Evolutionary conservation across 306 rosid species (phyloP), one percentile per base, ranked within the genome.

Genomic region (Begonia loranthoides): DNA sequence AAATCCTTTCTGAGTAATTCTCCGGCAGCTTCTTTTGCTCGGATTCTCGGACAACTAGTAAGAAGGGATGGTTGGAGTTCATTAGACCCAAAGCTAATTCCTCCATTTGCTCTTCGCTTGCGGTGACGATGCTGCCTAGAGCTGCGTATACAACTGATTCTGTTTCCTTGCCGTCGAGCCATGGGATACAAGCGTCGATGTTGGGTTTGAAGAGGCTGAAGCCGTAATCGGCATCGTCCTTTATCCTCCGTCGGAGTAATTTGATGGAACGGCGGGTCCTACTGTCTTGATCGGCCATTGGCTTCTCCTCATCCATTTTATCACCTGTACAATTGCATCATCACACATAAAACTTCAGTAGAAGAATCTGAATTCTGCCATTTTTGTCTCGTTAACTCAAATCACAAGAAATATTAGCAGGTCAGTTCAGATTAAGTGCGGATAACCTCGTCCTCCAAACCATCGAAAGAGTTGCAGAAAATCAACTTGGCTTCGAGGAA

Each of bases 381-480:
- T 43, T 43, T 43, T 43, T 43, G 13, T 41, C 10, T 9, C 6
- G 13, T 1, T 41, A 41, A 41, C 45, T 9, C 10, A 12, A 41
- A 41, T 12, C 10, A 12, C 10, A 43, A 43, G 47, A 43, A 43
- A 43, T 10, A 43, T 10, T 4, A 41, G 13, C 45, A 2, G n/a
- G n/a, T 43, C 0, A 28, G 5, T 28, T 28, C 36, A 4, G 9
- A 28, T 7, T 28, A 28, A 4, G 36, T 28, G 8, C 5, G 9
- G 9, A 28, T 43, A 24, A 52, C 56, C 56, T 16, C 15, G 10
- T 14, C 15, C 56, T 52, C 56, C 56, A 52, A 52, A 10, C 36
- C 4, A 16, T 52, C 10, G 15, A 52, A 52, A 4, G 56, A 24
- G 21, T 52, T 34, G 44, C 56, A 52, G 3, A 52, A 13, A 36